phyloP scores from a whole-genome alignment of 2,329 filamentous ascomycete genomes.

The Ophiostoma fasciatum region DNA sequence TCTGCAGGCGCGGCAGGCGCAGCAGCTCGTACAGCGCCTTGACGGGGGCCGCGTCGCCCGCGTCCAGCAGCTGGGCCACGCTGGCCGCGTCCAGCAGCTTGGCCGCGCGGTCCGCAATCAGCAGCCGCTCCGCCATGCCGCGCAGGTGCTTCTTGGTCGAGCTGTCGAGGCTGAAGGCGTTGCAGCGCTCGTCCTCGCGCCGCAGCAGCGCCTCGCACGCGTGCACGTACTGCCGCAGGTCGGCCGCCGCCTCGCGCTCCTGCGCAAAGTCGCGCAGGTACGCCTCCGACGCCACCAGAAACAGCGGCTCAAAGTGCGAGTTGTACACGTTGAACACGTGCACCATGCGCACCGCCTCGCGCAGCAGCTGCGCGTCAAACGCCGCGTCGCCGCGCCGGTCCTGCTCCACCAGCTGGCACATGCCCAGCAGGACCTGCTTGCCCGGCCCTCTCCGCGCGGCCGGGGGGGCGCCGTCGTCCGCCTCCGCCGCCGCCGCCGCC shows the following conservation, averaged over 20 bases:
- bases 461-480: slow-evolving; percentile 7
- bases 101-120: slow-evolving; percentile 54
- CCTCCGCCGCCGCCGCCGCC: slow-evolving; percentile 1
- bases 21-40: slow-evolving; percentile 67
- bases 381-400: slow-evolving; percentile 47
- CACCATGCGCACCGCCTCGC: slow-evolving; percentile 65
- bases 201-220: slow-evolving; percentile 54
- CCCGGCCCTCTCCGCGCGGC: slow-evolving; percentile 16
- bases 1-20: slow-evolving; percentile 53
- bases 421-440: slow-evolving; percentile 35
- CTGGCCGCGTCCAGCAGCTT: slow-evolving; percentile 52
- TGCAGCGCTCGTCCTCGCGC: slow-evolving; percentile 61
- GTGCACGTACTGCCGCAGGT: slow-evolving; percentile 61
- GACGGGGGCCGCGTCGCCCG: slow-evolving; percentile 54
- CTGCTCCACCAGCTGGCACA: slow-evolving; percentile 60
- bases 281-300: slow-evolving; percentile 50
- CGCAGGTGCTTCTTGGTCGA: slow-evolving; percentile 69
- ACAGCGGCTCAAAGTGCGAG: slow-evolving; percentile 61
- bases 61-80: slow-evolving; percentile 58
- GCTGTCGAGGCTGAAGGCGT: slow-evolving; percentile 66
- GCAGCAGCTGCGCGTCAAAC: slow-evolving; percentile 52
- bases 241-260: slow-evolving; percentile 38
- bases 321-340: slow-evolving; percentile 73
- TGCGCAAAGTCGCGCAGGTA: slow-evolving; percentile 61
- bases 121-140: slow-evolving; percentile 52